Evolutionary conservation across 805 yeast species (phyloP), one percentile per base, ranked within the genome.

Genomic region (Starmerella apicola): DNA sequence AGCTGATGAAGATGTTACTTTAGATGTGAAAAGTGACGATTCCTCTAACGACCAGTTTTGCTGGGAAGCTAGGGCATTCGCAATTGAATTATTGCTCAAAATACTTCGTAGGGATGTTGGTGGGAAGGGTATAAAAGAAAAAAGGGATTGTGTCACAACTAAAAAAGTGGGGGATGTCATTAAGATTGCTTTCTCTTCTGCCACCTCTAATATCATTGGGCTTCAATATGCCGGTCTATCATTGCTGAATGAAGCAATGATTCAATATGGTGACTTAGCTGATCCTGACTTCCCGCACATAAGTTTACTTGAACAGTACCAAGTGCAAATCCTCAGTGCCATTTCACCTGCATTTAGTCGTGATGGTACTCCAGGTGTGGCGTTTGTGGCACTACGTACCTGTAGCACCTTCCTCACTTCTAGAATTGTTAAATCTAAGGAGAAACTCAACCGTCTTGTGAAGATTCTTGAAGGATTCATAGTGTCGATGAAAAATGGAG

Each of bases 291-390:
- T 76, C 50, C 78, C 82, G 0, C 75, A 76, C 3, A 70, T 71
- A 13, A 71, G 88, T 0, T 66, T 85, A 8, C 62, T 88, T 32
- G 94, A 82, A 49, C 96, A 86, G 59, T 94, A 81, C 53, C 95
- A 91, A 52, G 97, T 97, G 0, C 95, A 84, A 51, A 82, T 91
- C 8, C 78, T 82, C 8, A 78, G 94, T 42, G 94, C 97, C 0
- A 66, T 88, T 41, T 71, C 84, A 36, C 95, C 96, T 0, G 83
- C 94, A 9, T 88, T 91, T 60, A 70, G 70, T 25, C 64, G 70
- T 3, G 86, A 77, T 16, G 77, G 85, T 41, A 76, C 79, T 10
- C 74, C 93, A 1, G 70, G 71, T 27, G 69, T 84, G 1, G 85
- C 88, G 1, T 72, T 81, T 18, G 72, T 71, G 38, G 95, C 95